Evolutionary conservation across 2,329 filamentous ascomycete genomes (phyloP), one percentile per base, ranked within the genome.

Genomic region (Ophiocordyceps robertsii): DNA sequence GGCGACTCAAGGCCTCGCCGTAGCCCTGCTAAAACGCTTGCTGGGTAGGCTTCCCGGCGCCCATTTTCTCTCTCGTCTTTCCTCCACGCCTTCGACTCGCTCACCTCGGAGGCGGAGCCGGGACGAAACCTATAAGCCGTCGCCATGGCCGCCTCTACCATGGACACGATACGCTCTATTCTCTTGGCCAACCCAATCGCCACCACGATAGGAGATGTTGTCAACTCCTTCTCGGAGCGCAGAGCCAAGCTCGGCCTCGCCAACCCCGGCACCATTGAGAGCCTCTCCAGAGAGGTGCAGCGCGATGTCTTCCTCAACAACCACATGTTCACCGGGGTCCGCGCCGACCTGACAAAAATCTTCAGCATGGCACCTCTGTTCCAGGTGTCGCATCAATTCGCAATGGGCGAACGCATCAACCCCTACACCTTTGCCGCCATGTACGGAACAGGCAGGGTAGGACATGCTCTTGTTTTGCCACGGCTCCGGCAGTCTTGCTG

Each of bases 231-330:
- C 62, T 82, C 82, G 49, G 84, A 92, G 55, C 80, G 85, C 67
- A 83, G 92, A 71, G 84, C 81, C 54, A 83, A 84, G 66, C 76
- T 98, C 51, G 90, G 89, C 48, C 73, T 98, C 53, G 75, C 82
- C 53, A 96, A 96, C 67, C 92, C 92, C 35, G 92, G 92, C 56
- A 89, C 84, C 41, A 81, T 95, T 52, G 92, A 98, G 67, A 81
- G 80, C 59, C 81, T 95, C 62, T 77, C 84, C 53, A 82, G 84
- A 62, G 92, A 98, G 71, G 88, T 95, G 49, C 83, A 93, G 70
- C 88, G 89, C 67, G 89, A 95, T 75, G 89, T 95, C 55, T 82
- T 96, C 62, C 79, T 95, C 57, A 92, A 83, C 68, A 95, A 95
- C 72, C 84, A 87, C 65, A 93, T 92, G 80, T 96, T 98, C 72